Evolutionary conservation across 345 rosid species (phyloP).

Genomic region (Citrus trifoliata): DNA sequence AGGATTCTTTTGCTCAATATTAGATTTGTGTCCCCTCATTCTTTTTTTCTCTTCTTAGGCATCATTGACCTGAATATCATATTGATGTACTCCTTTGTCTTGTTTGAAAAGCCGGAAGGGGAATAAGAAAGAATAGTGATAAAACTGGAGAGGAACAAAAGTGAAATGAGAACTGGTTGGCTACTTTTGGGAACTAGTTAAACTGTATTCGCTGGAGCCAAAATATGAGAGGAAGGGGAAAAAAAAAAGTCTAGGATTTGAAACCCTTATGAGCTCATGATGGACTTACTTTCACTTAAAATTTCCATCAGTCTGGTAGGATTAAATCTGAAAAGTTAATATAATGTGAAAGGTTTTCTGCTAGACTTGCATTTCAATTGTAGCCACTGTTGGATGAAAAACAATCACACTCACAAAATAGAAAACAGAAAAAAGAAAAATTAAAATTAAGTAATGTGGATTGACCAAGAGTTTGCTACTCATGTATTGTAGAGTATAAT

Average conservation of each 20-base stretch:
- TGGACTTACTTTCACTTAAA: background rate
- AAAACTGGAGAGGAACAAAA: background rate
- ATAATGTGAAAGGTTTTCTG: background rate
- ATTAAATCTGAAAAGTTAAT: background rate
- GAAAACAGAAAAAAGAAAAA: background rate
- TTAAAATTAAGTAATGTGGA: background rate
- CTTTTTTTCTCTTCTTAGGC: background rate
- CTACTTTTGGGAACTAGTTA: background rate
- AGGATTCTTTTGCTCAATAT: background rate
- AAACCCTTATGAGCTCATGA: background rate
- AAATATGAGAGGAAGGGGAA: background rate
- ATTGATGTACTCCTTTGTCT: background rate
- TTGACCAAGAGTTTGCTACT: background rate
- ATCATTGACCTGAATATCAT: background rate
- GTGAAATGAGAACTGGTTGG: background rate
- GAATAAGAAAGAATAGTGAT: background rate
- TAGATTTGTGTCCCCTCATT: background rate
- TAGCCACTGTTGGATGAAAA: background rate
- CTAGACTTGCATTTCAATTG: background rate
- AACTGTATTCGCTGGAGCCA: background rate
- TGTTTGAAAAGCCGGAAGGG: background rate
- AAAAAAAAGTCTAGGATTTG: background rate
- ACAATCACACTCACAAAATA: background rate
- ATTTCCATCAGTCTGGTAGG: background rate
- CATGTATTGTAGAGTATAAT: background rate